These are phyloP conservation scores for Takashimella tepidaria DNA, from an alignment of 1,284 basidiomycete species.

Conservation along the genomic window DNA sequence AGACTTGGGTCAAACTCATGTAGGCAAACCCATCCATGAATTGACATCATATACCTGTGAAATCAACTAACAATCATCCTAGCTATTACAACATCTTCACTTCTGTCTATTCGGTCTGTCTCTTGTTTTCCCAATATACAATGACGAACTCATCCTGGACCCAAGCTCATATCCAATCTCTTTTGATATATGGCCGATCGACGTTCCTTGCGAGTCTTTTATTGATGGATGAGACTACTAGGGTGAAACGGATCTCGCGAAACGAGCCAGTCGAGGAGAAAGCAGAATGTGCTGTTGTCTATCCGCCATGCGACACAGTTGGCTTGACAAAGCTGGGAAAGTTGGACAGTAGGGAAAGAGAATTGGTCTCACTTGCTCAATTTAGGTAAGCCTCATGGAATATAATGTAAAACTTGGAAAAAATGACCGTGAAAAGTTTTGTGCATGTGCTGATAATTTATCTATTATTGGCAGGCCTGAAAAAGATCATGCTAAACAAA, in stretches of 20 bases:
- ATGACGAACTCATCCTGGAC: conserved; percentile 99
- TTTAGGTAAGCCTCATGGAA: conserved; percentile 59
- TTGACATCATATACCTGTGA: neutral
- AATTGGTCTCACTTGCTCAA: conserved; percentile 83
- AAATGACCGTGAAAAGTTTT: neutral
- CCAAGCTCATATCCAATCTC: conserved; percentile 69
- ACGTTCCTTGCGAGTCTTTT: conserved; percentile 29
- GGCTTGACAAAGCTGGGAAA: conserved; percentile 60
- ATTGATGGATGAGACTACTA: conserved; percentile 29
- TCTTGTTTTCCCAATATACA: conserved; percentile 63
- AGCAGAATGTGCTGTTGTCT: conserved; percentile 57
- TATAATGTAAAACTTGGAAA: too few species aligned
- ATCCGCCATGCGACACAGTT: conserved; percentile 86
- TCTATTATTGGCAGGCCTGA: conserved; percentile 61
- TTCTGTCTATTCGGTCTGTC: conserved; percentile 68
- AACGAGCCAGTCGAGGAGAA: conserved; percentile 13
- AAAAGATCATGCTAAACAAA: conserved; percentile 84
- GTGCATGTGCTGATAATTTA: too few species aligned
- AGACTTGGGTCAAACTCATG: conserved; percentile 68
- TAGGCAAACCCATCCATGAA: too few species aligned
- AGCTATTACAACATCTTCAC: conserved; percentile 91
- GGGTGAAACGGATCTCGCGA: conserved; percentile 15
- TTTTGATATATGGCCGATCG: conserved; percentile 50
- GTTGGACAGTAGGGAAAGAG: conserved; percentile 58
- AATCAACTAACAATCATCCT: too few species aligned